Percentiles rank a stretch among this genome's conserved stretches.
Evolutionary conservation across 768 basidiomycete genomes (phyloP).

Genomic region (Amanita molliuscula): DNA sequence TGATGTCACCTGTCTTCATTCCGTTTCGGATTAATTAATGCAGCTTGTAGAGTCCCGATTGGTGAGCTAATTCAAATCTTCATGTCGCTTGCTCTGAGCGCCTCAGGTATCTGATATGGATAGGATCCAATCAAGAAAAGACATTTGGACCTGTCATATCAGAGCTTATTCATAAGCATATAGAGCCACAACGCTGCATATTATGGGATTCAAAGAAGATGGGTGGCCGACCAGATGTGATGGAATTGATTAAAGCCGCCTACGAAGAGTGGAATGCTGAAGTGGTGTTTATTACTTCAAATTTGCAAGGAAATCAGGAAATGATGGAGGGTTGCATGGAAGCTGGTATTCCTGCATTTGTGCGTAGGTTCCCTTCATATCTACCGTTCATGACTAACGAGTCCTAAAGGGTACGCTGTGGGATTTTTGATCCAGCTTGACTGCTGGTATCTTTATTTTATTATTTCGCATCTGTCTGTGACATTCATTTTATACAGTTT

Average conservation of each 20-base stretch:
- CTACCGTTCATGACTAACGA: not conserved
- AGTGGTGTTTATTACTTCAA: constrained; percentile 78
- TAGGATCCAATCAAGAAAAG: constrained; percentile 77
- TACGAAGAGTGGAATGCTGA: constrained; percentile 77
- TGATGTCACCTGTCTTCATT: constrained; percentile 18
- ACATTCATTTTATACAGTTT: not conserved
- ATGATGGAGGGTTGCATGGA: constrained; percentile 77
- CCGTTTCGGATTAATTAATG: constrained; percentile 1
- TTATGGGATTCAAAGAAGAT: constrained; percentile 74
- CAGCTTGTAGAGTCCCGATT: constrained; percentile 31
- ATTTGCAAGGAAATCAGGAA: constrained; percentile 66
- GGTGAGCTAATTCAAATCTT: constrained; percentile 20
- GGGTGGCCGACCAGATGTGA: constrained; percentile 67
- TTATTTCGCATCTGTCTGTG: not conserved
- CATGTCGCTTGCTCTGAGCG: not conserved
- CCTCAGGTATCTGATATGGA: constrained; percentile 72
- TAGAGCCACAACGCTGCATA: constrained; percentile 60
- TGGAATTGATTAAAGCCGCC: constrained; percentile 66
- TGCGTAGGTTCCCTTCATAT: constrained; percentile 15
- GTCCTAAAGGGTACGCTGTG: constrained; percentile 48
- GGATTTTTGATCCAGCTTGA: constrained; percentile 38
- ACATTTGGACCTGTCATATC: constrained; percentile 78
- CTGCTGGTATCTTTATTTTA: not conserved
- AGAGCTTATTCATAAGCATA: constrained; percentile 54
- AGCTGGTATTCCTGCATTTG: constrained; percentile 60